Percentiles rank a stretch among this genome's conserved stretches.
phyloP scores from a whole-genome alignment of 345 rosid genomes.

The Microthlaspi erraticum region DNA sequence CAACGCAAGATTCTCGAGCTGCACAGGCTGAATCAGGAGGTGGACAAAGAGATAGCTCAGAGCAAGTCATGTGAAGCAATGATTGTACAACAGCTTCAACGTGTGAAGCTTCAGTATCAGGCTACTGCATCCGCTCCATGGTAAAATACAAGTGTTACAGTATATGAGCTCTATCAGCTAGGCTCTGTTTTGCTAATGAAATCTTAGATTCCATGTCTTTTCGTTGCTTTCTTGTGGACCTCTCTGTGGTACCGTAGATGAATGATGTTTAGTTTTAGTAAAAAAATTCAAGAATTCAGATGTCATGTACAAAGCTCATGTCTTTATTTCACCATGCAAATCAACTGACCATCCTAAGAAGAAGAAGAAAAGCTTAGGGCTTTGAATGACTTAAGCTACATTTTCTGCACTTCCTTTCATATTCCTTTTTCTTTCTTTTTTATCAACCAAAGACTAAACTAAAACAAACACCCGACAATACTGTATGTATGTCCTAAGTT shows the following conservation, averaged over 20 bases:
- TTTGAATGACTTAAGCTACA: too few relatives aligned
- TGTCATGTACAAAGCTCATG: background rate
- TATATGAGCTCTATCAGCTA: too few relatives aligned
- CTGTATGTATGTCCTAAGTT: too few relatives aligned
- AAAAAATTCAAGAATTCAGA: constrained; percentile 14
- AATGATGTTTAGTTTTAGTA: constrained; percentile 2
- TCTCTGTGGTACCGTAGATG: background rate
- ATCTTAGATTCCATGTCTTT: too few relatives aligned
- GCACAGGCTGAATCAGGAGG: constrained; percentile 41
- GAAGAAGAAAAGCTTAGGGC: too few relatives aligned
- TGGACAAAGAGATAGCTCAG: constrained; percentile 34
- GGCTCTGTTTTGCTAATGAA: too few relatives aligned
- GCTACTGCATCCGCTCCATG: constrained; percentile 51
- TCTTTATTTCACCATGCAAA: constrained; percentile 1
- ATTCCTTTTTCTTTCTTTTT: too few relatives aligned
- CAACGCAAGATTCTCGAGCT: constrained; percentile 51
- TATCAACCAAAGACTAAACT: too few relatives aligned
- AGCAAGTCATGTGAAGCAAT: constrained; percentile 26
- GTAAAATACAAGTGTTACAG: constrained; percentile 42
- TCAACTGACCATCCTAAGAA: background rate
- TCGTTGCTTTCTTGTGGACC: background rate
- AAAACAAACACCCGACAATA: too few relatives aligned
- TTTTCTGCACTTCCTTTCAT: too few relatives aligned
- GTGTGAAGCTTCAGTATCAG: constrained; percentile 39
- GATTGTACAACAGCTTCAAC: constrained; percentile 28